Evolutionary conservation across 1,284 basidiomycete genomes (phyloP), one percentile per base, ranked within the genome.

Genomic region (Cryptococcus deneoformans): DNA sequence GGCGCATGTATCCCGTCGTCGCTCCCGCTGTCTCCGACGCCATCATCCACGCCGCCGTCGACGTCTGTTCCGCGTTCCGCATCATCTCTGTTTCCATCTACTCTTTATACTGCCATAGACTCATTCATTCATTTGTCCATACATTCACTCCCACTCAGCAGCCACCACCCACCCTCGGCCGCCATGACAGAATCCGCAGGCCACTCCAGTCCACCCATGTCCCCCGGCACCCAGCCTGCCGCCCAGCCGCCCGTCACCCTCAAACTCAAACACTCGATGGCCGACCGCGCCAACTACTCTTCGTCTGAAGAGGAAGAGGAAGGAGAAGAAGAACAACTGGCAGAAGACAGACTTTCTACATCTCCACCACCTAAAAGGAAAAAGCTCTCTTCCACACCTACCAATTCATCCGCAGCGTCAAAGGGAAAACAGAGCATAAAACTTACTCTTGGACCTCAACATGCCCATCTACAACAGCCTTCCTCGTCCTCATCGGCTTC

Each of bases 261-360:
- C 11, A 54, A 66, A 4, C 54, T 65, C 58, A 70, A 70, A 53
- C 58, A 66, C 52, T 29, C 46, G 29, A 51, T 61, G 40, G 64
- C 61, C 36, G 63, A 67, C 43, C 54, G 58, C 35, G 63, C 68
- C 1, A 42, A 61, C 14, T 71, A 71, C 53, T 71, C 70, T 5
- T 72, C 69, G 3, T 71, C 70, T 2, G 69, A 71, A n/a, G 71
- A 68, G 42, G 66, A 66, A 8, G 61, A 59, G 29, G 50, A 29
- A 29, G 29, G 29, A 29, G 29, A 29, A 51, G 20, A 45, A 52
- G 4, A 44, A 44, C 10, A 20, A 39, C 29, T 29, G 5, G 29
- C 29, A 29, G 29, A 29, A 29, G 35, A 45, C 37, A 14, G 12
- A 12, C 10, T 48, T 44, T 29, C 47, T 39, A n/a, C 54, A 45